A percentile compares a stretch with the other conserved stretches of the same genome.
These are phyloP conservation scores for Friedmanniomyces simplex DNA, from an alignment of 495 filamentous ascomycete genomes.

Conservation along the genomic window DNA sequence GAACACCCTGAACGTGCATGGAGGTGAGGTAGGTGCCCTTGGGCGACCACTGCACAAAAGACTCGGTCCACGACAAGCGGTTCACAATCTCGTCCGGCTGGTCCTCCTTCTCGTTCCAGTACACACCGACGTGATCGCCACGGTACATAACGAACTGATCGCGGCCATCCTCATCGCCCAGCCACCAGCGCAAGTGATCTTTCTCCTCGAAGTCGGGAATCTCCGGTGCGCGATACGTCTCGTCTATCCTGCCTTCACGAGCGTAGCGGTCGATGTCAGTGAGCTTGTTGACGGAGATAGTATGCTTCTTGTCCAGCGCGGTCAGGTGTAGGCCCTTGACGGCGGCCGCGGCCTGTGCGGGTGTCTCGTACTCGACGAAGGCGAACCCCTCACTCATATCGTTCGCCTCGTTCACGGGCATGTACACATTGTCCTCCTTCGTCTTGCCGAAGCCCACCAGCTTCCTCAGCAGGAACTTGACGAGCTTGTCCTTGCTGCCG, in stretches of 20 bases:
- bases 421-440: constrained; percentile 76
- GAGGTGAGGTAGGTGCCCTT: constrained; percentile 88
- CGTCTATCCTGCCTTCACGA: constrained; percentile 81
- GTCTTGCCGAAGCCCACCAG: constrained; percentile 73
- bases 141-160: constrained; percentile 93
- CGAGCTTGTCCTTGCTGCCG: constrained; percentile 75
- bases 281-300: constrained; percentile 88
- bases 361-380: constrained; percentile 91
- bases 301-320: constrained; percentile 90
- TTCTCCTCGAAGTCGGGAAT: constrained; percentile 76
- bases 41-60: constrained; percentile 95
- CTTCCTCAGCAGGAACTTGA: constrained; percentile 91
- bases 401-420: constrained; percentile 77
- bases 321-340: constrained; percentile 73
- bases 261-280: constrained; percentile 96
- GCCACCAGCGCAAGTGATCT: constrained; percentile 90
- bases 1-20: constrained; percentile 88
- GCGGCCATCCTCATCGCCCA: constrained; percentile 72
- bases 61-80: constrained; percentile 89
- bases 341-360: constrained; percentile 79
- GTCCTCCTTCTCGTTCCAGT: constrained; percentile 96
- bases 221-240: constrained; percentile 69
- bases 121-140: constrained; percentile 80
- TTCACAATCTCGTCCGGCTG: constrained; percentile 79
- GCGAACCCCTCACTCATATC: constrained; percentile 66